These are phyloP conservation scores for Mycothermus thermophilus DNA, from an alignment of 495 filamentous ascomycete genomes.

Conservation along the genomic window DNA sequence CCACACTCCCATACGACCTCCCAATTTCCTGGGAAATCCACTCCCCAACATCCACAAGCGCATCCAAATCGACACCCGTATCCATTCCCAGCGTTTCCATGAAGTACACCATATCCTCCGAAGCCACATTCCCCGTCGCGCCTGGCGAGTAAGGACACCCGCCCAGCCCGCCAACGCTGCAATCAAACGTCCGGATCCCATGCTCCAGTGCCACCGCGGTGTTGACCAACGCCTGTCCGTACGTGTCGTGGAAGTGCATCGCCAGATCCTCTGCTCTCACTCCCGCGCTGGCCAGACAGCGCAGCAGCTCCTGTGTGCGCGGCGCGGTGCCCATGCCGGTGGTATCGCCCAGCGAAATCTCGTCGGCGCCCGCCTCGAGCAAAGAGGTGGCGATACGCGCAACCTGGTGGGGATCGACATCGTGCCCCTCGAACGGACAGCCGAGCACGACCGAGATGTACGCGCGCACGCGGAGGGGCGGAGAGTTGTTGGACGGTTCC, in stretches of 20 bases:
- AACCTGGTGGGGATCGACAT: conserved; percentile 63
- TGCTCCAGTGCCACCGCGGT: conserved; percentile 74
- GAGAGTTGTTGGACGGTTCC: conserved; percentile 19
- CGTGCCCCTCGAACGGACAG: conserved; percentile 85
- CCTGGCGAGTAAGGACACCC: conserved; percentile 91
- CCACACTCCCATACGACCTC: conserved; percentile 56
- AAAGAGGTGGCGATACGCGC: conserved; percentile 70
- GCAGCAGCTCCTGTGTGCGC: conserved; percentile 54
- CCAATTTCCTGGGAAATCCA: conserved; percentile 85
- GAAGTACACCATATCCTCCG: conserved; percentile 86
- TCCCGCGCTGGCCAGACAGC: conserved; percentile 57
- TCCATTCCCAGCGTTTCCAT: conserved; percentile 75
- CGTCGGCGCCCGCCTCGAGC: conserved; percentile 90
- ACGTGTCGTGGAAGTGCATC: conserved; percentile 95
- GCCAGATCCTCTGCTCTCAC: conserved; percentile 70
- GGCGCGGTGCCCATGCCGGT: conserved; percentile 94
- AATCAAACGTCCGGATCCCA: conserved; percentile 81
- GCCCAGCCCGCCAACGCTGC: conserved; percentile 77
- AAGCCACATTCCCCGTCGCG: conserved; percentile 88
- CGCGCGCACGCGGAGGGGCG: conserved; percentile 62
- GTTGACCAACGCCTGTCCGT: conserved; percentile 87
- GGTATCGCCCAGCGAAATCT: conserved; percentile 88
- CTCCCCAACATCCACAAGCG: conserved; percentile 63
- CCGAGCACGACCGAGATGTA: conserved; percentile 93
- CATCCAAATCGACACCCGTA: conserved; percentile 76